These are phyloP conservation scores for Fusarium temperatum DNA, from an alignment of 2,329 filamentous ascomycete species.

Conservation along the genomic window DNA sequence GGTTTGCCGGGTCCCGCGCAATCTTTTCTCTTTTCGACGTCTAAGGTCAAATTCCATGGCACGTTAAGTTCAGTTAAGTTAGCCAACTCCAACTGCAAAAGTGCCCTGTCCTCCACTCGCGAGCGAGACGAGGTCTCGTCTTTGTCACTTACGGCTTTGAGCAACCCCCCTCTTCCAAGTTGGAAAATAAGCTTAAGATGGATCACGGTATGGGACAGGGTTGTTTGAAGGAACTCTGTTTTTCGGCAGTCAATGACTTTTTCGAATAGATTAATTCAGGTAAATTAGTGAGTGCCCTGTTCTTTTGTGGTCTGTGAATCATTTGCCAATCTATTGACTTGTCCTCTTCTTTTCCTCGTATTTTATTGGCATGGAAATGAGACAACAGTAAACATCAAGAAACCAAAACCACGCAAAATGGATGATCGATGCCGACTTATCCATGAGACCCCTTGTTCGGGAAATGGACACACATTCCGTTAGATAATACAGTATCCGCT, in stretches of 20 bases:
- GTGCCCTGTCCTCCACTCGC: not conserved
- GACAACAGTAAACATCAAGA: not conserved
- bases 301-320: no score
- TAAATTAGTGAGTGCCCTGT: not conserved
- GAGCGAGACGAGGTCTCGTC: not conserved
- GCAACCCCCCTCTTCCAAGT: constrained; percentile 15
- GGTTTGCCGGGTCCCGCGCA: constrained; percentile 39
- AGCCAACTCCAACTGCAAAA: constrained; percentile 18
- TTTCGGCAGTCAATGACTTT: not conserved
- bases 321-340: not conserved
- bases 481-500: constrained; percentile 41
- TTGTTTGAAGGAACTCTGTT: constrained; percentile 10
- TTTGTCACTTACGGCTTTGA: constrained; percentile 7
- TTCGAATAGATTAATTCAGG: not conserved
- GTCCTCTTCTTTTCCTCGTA: not conserved
- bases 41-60: constrained; percentile 13
- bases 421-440: constrained; percentile 41
- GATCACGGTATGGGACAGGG: constrained; percentile 31
- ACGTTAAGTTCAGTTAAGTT: constrained; percentile 1
- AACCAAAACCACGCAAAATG: constrained; percentile 18
- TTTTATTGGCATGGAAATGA: not conserved
- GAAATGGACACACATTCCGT: constrained; percentile 43
- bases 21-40: constrained; percentile 31
- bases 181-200: constrained; percentile 44
- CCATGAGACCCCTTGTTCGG: constrained; percentile 34